Percentiles rank a stretch among this genome's conserved stretches.
Evolutionary conservation across 2,329 filamentous ascomycete genomes (phyloP).

Genomic region (Talaromyces atroroseus): DNA sequence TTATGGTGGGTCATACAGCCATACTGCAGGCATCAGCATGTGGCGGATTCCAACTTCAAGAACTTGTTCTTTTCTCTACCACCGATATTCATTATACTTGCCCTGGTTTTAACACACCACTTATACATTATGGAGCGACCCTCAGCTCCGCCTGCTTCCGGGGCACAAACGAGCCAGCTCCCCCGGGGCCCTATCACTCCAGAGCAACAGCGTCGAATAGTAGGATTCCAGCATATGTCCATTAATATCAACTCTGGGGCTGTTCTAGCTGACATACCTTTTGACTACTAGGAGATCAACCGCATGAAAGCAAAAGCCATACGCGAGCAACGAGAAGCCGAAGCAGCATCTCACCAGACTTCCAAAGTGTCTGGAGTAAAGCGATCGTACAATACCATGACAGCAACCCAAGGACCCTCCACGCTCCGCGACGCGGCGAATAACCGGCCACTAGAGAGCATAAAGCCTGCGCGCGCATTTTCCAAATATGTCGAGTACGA

Average conservation of each 20-base stretch:
- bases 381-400: constrained; percentile 62
- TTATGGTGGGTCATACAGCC: not conserved
- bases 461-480: constrained; percentile 80
- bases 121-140: constrained; percentile 2
- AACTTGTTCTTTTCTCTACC: not conserved
- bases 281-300: constrained; percentile 68
- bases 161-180: constrained; percentile 16
- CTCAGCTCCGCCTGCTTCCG: constrained; percentile 11
- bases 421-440: constrained; percentile 63
- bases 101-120: not conserved
- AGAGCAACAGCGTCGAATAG: constrained; percentile 56
- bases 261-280: not conserved
- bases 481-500: constrained; percentile 96
- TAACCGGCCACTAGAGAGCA: constrained; percentile 41
- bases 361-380: constrained; percentile 61
- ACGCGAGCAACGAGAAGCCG: constrained; percentile 66
- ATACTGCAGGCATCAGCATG: constrained; percentile 6
- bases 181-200: constrained; percentile 51
- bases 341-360: constrained; percentile 31
- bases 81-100: not conserved
- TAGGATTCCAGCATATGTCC: constrained; percentile 22
- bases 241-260: not conserved
- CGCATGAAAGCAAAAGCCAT: constrained; percentile 84
- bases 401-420: constrained; percentile 45
- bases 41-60: not conserved